Evolutionary conservation across 2,329 filamentous ascomycete species (phyloP).

Genomic region (Falciphora oryzae): DNA sequence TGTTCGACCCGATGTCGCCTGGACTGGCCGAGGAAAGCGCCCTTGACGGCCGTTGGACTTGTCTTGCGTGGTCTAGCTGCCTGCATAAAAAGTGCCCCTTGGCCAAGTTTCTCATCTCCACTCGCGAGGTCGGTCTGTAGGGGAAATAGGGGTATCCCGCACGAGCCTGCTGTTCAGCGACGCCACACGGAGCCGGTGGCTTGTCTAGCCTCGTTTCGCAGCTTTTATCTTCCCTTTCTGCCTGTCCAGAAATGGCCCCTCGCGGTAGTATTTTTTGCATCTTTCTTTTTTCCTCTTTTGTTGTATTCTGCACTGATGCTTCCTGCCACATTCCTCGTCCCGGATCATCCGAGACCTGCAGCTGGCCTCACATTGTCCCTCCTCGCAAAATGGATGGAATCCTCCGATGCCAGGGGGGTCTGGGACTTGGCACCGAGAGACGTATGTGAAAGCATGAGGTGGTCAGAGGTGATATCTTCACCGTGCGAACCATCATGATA

Average conservation of each 20-base stretch:
- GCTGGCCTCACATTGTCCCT: background rate
- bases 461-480: background rate
- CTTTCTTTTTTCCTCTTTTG: conserved; percentile 7
- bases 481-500: background rate
- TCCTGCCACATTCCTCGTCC: background rate
- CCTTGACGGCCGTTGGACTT: background rate
- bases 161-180: background rate
- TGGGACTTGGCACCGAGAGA: background rate
- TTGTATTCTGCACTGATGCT: conserved; percentile 1
- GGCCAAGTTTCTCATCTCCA: background rate
- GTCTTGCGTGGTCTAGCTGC: background rate
- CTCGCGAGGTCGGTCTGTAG: background rate
- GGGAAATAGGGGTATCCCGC: background rate
- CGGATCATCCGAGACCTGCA: background rate
- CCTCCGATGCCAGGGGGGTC: background rate
- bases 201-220: background rate
- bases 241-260: background rate
- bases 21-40: too few species aligned
- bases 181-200: background rate
- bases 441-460: too few species aligned
- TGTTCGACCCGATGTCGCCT: background rate
- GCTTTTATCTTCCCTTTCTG: background rate
- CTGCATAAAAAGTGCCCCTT: background rate
- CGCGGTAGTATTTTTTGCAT: background rate
- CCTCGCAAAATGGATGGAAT: background rate